These are phyloP conservation scores for Ganoderma meredithae DNA, from an alignment of 1,284 basidiomycete species.

Conservation along the genomic window DNA sequence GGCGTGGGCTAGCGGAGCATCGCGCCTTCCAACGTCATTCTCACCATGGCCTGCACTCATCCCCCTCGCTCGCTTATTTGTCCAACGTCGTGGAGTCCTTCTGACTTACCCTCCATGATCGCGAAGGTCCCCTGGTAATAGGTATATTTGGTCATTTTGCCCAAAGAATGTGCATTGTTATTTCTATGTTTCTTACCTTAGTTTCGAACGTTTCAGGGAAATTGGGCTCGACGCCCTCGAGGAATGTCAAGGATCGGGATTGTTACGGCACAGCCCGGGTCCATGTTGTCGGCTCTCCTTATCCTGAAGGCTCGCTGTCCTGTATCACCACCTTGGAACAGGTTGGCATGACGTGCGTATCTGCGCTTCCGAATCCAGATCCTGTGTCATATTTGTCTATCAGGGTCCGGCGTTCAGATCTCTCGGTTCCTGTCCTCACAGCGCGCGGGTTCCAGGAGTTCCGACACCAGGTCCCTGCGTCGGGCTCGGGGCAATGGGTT, in stretches of 20 bases:
- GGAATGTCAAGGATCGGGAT: neutral
- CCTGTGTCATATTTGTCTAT: neutral
- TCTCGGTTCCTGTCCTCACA: neutral
- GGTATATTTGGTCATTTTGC: neutral
- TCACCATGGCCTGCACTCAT: neutral
- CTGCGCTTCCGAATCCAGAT: neutral
- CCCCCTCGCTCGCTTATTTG: neutral
- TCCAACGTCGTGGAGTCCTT: neutral
- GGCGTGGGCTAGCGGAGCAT: neutral
- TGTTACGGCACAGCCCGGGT: neutral
- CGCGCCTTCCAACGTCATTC: slow-evolving; percentile 2
- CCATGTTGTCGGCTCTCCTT: neutral
- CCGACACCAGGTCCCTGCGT: neutral
- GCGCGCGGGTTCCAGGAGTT: neutral
- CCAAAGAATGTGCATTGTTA: neutral
- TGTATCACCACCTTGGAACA: neutral
- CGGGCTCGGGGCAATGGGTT: neutral
- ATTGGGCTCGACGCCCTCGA: neutral
- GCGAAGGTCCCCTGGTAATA: neutral
- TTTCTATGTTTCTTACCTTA: neutral
- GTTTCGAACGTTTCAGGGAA: neutral
- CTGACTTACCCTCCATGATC: neutral
- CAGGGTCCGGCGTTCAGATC: neutral
- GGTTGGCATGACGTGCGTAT: neutral
- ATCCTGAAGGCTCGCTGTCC: neutral